Conservation (phyloP, 345 rosid genomes). For the Carallia brachiata region DNA sequence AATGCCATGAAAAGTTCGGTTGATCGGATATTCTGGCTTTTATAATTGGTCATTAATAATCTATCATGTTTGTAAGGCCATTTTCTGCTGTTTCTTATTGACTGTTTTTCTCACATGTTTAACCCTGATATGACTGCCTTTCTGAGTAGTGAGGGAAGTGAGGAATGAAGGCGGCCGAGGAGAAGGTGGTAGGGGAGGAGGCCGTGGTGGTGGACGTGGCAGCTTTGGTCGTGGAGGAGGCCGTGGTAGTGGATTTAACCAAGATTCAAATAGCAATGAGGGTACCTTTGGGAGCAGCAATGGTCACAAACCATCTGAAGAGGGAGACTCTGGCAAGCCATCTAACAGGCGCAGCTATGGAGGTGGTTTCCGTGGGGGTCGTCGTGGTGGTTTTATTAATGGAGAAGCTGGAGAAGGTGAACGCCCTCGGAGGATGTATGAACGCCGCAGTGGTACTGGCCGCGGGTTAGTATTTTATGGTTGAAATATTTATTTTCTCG, state of each 20-base stretch:
- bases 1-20: no score
- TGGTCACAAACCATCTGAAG: slow-evolving; percentile 62
- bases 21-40: no score
- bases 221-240: slow-evolving; percentile 47
- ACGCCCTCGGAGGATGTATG: slow-evolving; percentile 60
- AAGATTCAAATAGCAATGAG: slow-evolving; percentile 54
- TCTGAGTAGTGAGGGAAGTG: slow-evolving; percentile 62
- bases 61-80: no score
- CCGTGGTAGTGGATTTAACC: slow-evolving; percentile 53
- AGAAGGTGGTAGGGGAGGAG: slow-evolving; percentile 61
- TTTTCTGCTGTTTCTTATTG: no score
- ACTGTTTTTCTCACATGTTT: background rate
- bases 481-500: background rate
- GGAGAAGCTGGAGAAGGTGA: slow-evolving; percentile 71
- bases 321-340: slow-evolving; percentile 56
- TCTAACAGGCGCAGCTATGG: slow-evolving; percentile 57
- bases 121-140: slow-evolving; percentile 5
- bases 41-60: no score
- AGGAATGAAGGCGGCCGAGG: slow-evolving; percentile 73
- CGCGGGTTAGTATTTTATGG: slow-evolving; percentile 61
- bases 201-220: slow-evolving; percentile 50
- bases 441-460: slow-evolving; percentile 93
- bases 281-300: slow-evolving; percentile 39
- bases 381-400: slow-evolving; percentile 65
- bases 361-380: slow-evolving; percentile 70